Conservation (phyloP, 2,329 filamentous ascomycete genomes). For the Colletotrichum sansevieriae region DNA sequence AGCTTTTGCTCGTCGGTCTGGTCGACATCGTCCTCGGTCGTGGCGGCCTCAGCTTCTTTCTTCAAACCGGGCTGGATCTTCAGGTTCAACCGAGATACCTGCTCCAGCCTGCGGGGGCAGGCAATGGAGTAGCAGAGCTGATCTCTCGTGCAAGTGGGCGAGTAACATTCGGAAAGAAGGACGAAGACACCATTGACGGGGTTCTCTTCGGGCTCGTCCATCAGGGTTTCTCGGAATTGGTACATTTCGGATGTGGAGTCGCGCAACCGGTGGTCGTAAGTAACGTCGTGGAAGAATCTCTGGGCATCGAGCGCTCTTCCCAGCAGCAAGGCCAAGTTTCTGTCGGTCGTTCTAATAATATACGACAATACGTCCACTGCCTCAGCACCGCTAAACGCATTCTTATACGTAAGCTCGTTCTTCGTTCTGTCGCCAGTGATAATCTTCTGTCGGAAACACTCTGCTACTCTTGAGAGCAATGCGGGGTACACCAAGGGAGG, state of each 20-base stretch:
- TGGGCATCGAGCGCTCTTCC: conserved; percentile 95
- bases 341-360: conserved; percentile 96
- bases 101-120: conserved; percentile 91
- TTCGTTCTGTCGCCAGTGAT: conserved; percentile 89
- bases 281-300: conserved; percentile 99
- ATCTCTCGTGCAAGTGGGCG: conserved; percentile 94
- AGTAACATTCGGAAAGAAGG: conserved; percentile 96
- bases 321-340: conserved; percentile 90
- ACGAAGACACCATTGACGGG: conserved; percentile 96
- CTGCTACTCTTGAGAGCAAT: conserved; percentile 90
- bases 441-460: conserved; percentile 92
- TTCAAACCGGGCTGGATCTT: conserved; percentile 92
- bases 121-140: conserved; percentile 98
- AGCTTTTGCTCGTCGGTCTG: conserved; percentile 96
- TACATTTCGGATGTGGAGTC: conserved; percentile 97
- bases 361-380: conserved; percentile 96
- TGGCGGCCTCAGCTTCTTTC: conserved; percentile 66
- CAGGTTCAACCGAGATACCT: conserved; percentile 93
- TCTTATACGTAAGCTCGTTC: conserved; percentile 97
- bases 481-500: conserved; percentile 95
- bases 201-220: conserved; percentile 83
- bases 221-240: conserved; percentile 93
- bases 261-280: conserved; percentile 94
- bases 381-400: conserved; percentile 94
- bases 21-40: conserved; percentile 84